These are phyloP conservation scores for Annona squamosa DNA, from an alignment of 164 flowering plant genomes.

Conservation along the genomic window DNA sequence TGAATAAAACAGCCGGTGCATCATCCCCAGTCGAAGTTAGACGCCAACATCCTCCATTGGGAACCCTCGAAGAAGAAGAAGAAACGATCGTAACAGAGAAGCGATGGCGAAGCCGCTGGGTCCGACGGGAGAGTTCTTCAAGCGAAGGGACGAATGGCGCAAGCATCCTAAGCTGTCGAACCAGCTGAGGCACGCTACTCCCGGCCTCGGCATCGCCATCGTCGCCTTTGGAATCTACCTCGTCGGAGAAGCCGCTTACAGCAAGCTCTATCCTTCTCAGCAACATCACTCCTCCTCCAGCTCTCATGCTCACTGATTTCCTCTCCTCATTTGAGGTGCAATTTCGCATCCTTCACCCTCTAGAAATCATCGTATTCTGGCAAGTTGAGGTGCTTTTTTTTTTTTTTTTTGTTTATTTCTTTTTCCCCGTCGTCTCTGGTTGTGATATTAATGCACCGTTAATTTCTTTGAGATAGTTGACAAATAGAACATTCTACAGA, in stretches of 20 bases:
- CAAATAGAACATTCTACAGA: too few relatives aligned
- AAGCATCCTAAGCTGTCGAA: conserved; percentile 18
- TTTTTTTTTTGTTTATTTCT: too few relatives aligned
- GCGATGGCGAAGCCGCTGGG: conserved; percentile 19
- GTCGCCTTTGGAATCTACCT: conserved; percentile 20
- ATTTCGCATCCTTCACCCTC: not conserved
- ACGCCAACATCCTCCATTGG: not conserved
- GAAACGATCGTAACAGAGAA: not conserved
- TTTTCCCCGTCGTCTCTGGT: too few relatives aligned
- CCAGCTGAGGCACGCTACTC: conserved; percentile 17
- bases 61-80: not conserved
- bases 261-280: not conserved
- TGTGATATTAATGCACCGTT: too few relatives aligned
- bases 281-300: conserved; percentile 2
- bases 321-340: not conserved
- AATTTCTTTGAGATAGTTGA: too few relatives aligned
- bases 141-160: conserved; percentile 20
- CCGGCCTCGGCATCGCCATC: conserved; percentile 20
- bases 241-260: conserved; percentile 19
- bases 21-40: not conserved
- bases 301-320: conserved; percentile 2
- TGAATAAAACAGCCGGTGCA: not conserved
- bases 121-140: conserved; percentile 19
- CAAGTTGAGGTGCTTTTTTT: too few relatives aligned
- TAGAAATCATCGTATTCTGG: too few relatives aligned